phyloP scores from a whole-genome alignment of 495 filamentous ascomycete genomes.

The Letharia columbiana region DNA sequence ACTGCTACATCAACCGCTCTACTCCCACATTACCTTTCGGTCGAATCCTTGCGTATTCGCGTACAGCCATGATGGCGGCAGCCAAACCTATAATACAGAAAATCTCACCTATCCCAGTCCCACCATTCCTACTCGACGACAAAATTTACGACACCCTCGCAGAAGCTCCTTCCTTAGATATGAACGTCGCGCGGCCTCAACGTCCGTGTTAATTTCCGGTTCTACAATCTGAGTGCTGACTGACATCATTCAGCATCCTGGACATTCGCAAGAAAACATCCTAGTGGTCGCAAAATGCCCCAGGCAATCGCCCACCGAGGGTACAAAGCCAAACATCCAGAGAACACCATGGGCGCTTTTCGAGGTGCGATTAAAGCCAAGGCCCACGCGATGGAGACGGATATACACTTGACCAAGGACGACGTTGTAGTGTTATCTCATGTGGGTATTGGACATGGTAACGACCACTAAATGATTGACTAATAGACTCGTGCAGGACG shows the following conservation, averaged over 20 bases:
- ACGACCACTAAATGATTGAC: neutral
- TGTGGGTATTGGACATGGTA: slow-evolving; percentile 40
- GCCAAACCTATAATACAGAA: slow-evolving; percentile 16
- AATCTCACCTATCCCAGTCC: slow-evolving; percentile 15
- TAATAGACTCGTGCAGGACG: slow-evolving; percentile 45
- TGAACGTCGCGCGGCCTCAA: slow-evolving; percentile 1
- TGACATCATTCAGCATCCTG: slow-evolving; percentile 20
- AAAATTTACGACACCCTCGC: slow-evolving; percentile 13
- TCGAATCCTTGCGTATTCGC: neutral
- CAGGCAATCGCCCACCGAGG: slow-evolving; percentile 83
- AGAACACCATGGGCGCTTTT: slow-evolving; percentile 81
- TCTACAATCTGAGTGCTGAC: neutral
- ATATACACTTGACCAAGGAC: slow-evolving; percentile 75
- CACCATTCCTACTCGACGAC: slow-evolving; percentile 21
- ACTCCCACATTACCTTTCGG: neutral
- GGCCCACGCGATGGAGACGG: slow-evolving; percentile 77
- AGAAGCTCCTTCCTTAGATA: slow-evolving; percentile 12
- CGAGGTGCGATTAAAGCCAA: slow-evolving; percentile 60
- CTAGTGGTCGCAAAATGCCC: slow-evolving; percentile 39
- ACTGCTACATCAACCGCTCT: neutral
- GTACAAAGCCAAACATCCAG: slow-evolving; percentile 67
- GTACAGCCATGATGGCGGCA: neutral
- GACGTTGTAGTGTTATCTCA: slow-evolving; percentile 78
- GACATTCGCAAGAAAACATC: slow-evolving; percentile 24
- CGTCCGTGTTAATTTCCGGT: slow-evolving; percentile 3